These are phyloP conservation scores for Xerocomellus intermedius DNA, from an alignment of 768 basidiomycete species.

Conservation along the genomic window DNA sequence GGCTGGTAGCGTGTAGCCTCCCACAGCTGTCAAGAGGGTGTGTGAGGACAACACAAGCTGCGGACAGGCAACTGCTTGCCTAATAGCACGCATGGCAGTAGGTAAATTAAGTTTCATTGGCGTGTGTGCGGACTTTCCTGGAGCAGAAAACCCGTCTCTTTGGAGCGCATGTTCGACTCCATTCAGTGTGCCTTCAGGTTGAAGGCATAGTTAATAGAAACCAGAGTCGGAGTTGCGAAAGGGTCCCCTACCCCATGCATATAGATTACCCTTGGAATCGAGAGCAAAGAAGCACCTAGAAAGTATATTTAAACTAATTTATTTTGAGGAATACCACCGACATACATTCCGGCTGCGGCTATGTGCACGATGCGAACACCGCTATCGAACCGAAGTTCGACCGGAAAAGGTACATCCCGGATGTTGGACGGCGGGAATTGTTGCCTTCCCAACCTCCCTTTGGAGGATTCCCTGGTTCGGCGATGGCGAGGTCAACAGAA, in stretches of 20 bases:
- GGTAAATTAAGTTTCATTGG: conserved; percentile 65
- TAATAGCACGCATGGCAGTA: conserved; percentile 57
- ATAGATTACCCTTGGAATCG: conserved; percentile 67
- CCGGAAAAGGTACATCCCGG: conserved; percentile 59
- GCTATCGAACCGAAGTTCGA: conserved; percentile 53
- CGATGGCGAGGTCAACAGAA: not conserved
- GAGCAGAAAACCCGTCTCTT: conserved; percentile 56
- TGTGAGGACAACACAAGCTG: conserved; percentile 11
- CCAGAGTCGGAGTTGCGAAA: not conserved
- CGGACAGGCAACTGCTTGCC: conserved; percentile 38
- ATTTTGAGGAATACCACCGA: conserved; percentile 6
- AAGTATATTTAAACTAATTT: not conserved
- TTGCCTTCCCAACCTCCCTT: conserved; percentile 63
- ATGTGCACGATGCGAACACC: conserved; percentile 66
- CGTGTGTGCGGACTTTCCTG: conserved; percentile 45
- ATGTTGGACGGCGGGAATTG: conserved; percentile 34
- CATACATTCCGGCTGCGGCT: conserved; percentile 81
- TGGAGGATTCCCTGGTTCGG: conserved; percentile 49
- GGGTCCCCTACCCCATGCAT: conserved; percentile 71
- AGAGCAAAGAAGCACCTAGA: conserved; percentile 84
- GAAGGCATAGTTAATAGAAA: conserved; percentile 2
- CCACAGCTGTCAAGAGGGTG: conserved; percentile 57
- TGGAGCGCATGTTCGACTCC: conserved; percentile 40
- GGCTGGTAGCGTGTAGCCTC: conserved; percentile 63
- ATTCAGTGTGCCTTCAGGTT: conserved; percentile 55